Evolutionary conservation across 2,329 filamentous ascomycete genomes (phyloP).

Genomic region (Neonectria hederae): DNA sequence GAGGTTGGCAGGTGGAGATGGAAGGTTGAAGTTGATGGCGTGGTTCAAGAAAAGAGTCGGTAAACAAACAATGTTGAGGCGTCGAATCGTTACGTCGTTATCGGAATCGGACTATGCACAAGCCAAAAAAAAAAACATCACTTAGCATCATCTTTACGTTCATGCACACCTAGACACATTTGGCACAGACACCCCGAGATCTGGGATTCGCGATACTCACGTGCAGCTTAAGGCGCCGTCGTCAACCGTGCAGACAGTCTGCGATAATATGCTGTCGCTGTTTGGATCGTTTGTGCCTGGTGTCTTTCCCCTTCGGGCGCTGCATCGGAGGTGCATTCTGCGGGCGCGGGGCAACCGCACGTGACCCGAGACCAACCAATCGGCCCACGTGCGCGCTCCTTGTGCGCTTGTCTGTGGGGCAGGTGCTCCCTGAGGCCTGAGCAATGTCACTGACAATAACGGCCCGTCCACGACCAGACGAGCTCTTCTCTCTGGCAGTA

Average conservation of each 20-base stretch:
- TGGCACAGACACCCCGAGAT: not conserved
- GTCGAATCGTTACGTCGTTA: slow-evolving; percentile 40
- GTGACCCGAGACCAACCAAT: slow-evolving; percentile 45
- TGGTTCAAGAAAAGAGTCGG: slow-evolving; percentile 38
- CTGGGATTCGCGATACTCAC: slow-evolving; percentile 22
- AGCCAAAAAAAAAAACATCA: slow-evolving; percentile 24
- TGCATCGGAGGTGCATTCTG: slow-evolving; percentile 20
- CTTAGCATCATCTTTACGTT: slow-evolving; percentile 30
- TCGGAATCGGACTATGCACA: slow-evolving; percentile 31
- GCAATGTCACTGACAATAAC: slow-evolving; percentile 34
- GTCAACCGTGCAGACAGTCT: slow-evolving; percentile 15
- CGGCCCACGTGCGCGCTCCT: slow-evolving; percentile 44
- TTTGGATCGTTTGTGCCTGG: slow-evolving; percentile 35
- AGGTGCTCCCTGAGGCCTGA: slow-evolving; percentile 25
- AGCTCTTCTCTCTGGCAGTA: slow-evolving; percentile 12
- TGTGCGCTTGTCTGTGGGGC: slow-evolving; percentile 23
- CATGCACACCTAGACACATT: slow-evolving; percentile 20
- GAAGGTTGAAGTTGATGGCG: slow-evolving; percentile 37
- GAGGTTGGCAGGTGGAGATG: slow-evolving; percentile 34
- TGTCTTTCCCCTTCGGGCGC: slow-evolving; percentile 43
- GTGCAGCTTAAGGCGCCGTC: slow-evolving; percentile 24
- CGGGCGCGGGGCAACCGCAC: slow-evolving; percentile 38
- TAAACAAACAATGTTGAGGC: slow-evolving; percentile 44
- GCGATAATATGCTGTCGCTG: slow-evolving; percentile 24
- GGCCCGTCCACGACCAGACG: slow-evolving; percentile 9